Evolutionary conservation across 2,329 filamentous ascomycete species (phyloP), one percentile per base, ranked within the genome.

Genomic region (Fusarium longipes): DNA sequence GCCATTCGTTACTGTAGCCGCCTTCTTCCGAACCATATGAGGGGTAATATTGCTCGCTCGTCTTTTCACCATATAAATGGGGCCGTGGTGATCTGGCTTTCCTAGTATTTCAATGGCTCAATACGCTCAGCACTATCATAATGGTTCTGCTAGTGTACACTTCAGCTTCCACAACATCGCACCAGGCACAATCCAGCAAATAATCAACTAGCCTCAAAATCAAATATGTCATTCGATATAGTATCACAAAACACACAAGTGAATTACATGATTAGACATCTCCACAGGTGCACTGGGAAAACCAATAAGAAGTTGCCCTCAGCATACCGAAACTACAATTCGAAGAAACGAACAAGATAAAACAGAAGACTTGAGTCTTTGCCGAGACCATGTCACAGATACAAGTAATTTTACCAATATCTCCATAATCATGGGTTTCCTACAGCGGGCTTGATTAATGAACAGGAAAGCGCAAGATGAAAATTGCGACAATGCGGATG

Each of bases 401-500:
- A 24, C n/a, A 29, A n/a, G 17, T 3, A n/a, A 44, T n/a, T 29
- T 30, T 27, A 12, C 29, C 42, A n/a, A 63, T 48, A 22, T 39
- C 57, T 42, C 51, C 51, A 53, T 69, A 39, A 62, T 49, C 57
- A 63, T 57, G 36, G 30, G 42, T 61, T 68, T 61, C 57, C 52
- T 62, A 52, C 50, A 47, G 39, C 29, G 44, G 24, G 30, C 43
- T 60, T 44, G 52, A 59, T 50, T 68, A 63, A 65, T 68, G 38
- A 63, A 67, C 65, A 52, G 43, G 57, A 57, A 63, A 63, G 42
- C 38, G 57, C 57, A 69, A 53, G 24, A 57, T 63, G 66, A 51
- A 67, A 50, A 63, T 53, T 54, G 60, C 29, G 49, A 57, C 66
- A 64, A 70, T 67, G 66, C 57, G 53, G 45, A 64, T 60, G 63